These are phyloP conservation scores for Xylariaceae sp. DNA, from an alignment of 2,329 filamentous ascomycete species.

Conservation along the genomic window DNA sequence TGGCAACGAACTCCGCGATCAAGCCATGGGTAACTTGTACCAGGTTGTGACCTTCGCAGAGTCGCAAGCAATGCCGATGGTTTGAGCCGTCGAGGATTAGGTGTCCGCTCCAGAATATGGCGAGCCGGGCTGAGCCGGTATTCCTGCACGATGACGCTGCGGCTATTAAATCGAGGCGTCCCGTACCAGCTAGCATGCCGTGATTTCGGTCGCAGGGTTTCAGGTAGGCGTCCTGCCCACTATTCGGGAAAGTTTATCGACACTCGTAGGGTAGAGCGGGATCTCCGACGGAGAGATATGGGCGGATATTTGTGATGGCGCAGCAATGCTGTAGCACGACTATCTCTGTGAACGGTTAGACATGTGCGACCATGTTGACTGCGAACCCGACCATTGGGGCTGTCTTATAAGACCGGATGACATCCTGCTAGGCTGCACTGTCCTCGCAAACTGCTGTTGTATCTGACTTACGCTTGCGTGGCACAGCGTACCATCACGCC, in stretches of 20 bases:
- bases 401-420: constrained; percentile 8
- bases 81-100: constrained; percentile 2
- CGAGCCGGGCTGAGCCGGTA: constrained; percentile 4
- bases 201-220: background rate
- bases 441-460: constrained; percentile 22
- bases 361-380: constrained; percentile 7
- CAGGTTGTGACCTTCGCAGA: background rate
- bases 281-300: constrained; percentile 1
- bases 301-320: constrained; percentile 6
- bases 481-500: constrained; percentile 11
- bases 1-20: background rate
- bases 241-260: constrained; percentile 2
- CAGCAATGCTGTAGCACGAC: constrained; percentile 4
- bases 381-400: constrained; percentile 6
- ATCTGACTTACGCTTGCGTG: constrained; percentile 14
- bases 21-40: background rate
- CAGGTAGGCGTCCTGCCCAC: background rate
- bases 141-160: constrained; percentile 7
- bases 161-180: constrained; percentile 2
- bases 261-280: constrained; percentile 12
- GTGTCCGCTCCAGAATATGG: constrained; percentile 3
- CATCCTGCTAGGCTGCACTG: constrained; percentile 6
- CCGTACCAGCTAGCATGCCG: constrained; percentile 1
- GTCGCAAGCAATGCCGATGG: background rate
- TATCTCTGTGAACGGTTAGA: constrained; percentile 18